Evolutionary conservation across 306 rosid genomes (phyloP).

Genomic region (cucumber (Cucumis sativus)): DNA sequence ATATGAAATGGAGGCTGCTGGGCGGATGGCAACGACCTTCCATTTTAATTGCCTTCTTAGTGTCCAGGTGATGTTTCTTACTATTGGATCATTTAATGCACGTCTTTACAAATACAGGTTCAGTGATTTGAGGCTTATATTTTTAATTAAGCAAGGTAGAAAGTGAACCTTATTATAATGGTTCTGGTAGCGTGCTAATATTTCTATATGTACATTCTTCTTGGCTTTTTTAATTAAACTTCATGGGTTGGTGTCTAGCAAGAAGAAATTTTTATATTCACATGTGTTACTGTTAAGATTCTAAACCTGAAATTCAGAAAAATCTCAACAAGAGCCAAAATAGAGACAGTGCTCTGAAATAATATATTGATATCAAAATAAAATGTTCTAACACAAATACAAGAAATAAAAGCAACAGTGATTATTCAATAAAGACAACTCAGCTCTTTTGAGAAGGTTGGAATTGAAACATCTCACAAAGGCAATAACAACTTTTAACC

Average conservation of each 20-base stretch:
- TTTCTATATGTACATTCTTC: background rate
- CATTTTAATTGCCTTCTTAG: constrained; percentile 87
- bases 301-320: too few relatives aligned
- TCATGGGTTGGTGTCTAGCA: background rate
- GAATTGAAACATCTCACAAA: too few relatives aligned
- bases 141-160: background rate
- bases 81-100: background rate
- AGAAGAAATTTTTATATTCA: background rate
- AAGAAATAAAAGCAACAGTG: too few relatives aligned
- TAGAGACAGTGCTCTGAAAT: too few relatives aligned
- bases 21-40: constrained; percentile 91
- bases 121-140: background rate
- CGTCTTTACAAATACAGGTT: background rate
- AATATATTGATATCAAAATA: too few relatives aligned
- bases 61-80: constrained; percentile 59
- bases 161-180: background rate
- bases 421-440: too few relatives aligned
- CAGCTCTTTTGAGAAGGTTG: too few relatives aligned
- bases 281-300: background rate
- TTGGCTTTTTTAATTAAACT: background rate
- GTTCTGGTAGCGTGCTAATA: background rate
- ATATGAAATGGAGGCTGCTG: constrained; percentile 94
- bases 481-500: too few relatives aligned
- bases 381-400: too few relatives aligned
- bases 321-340: too few relatives aligned